Base-by-base conservation (phyloP, 2,329 filamentous ascomycete genomes). In the Ophiostoma australiae region DNA sequence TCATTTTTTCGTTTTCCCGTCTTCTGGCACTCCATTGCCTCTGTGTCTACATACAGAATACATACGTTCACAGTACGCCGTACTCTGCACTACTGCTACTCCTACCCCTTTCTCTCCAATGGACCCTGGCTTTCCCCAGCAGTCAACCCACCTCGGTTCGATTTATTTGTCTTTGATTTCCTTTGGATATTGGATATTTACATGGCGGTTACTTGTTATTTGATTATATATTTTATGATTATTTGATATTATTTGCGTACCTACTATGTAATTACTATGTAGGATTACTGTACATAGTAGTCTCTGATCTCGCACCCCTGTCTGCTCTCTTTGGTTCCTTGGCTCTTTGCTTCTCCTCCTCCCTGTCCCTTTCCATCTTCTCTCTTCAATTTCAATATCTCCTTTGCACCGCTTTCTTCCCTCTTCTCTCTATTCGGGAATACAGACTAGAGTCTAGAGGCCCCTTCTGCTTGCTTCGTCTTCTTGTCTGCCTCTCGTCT, bases 271-370 rank as follows among this genome's bases (percentile, higher is more conserved):
- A 58, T 58, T 55, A 11, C n/a, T 58, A 27, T 23, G n/a, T n/a
- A n/a, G n/a, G n/a, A n/a, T n/a, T n/a, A n/a, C n/a, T n/a, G n/a
- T n/a, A n/a, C 27, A 31, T 31, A 31, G 27, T 31, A 31, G 10
- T 7, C 55, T 61, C 55, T 61, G 55, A 61, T 61, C 55, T 63
- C 58, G 15, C 27, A 63, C 58, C 58, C 58, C 58, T 63, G 58
- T 63, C 58, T 31, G 27, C 23, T 33, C n/a, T 31, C 33, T 37
- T 33, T 33, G n/a, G 27, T 31, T 63, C 27, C 52, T 58, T 58
- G 52, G 52, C 52, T 55, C 52, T 65, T 20, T 65, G 15, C 58
- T 65, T 33, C 58, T 35, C 23, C 58, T 33, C 55, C 23, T 31
- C 33, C 27, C 58, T 58, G 52, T 63, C 31, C 17, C 31, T 63